Conservation (phyloP, 2,329 filamentous ascomycete genomes). For the Pestalotiopsis sp. region DNA sequence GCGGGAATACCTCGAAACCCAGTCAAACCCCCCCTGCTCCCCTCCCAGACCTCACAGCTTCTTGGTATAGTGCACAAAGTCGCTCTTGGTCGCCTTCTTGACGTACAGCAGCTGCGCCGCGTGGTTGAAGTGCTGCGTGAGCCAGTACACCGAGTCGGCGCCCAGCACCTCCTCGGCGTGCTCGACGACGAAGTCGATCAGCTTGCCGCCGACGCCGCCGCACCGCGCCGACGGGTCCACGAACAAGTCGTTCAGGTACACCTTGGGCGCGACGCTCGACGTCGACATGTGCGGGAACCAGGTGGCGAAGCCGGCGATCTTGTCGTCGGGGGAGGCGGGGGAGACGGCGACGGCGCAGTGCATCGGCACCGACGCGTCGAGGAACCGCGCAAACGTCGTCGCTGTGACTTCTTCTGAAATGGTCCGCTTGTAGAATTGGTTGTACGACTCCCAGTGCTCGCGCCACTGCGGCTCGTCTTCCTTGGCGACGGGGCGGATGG, state of each 20-base stretch:
- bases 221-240: background rate
- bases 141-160: background rate
- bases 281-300: conserved; percentile 6
- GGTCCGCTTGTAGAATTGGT: conserved; percentile 3
- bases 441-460: background rate
- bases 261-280: background rate
- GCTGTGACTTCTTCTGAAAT: background rate
- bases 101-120: background rate
- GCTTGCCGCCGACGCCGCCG: background rate
- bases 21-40: too few relatives aligned
- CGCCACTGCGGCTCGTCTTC: conserved; percentile 5
- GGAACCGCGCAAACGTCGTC: background rate
- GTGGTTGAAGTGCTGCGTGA: conserved; percentile 5
- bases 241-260: conserved; percentile 1
- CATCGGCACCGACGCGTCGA: background rate
- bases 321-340: background rate
- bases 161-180: background rate
- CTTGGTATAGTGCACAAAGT: conserved; percentile 4
- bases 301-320: background rate
- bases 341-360: background rate
- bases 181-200: background rate
- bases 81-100: conserved; percentile 5
- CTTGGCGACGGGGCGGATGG: conserved; percentile 3
- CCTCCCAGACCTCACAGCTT: too few relatives aligned
- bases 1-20: too few relatives aligned